phyloP scores from a whole-genome alignment of 768 basidiomycete genomes.

The Dentipellis fragilis region DNA sequence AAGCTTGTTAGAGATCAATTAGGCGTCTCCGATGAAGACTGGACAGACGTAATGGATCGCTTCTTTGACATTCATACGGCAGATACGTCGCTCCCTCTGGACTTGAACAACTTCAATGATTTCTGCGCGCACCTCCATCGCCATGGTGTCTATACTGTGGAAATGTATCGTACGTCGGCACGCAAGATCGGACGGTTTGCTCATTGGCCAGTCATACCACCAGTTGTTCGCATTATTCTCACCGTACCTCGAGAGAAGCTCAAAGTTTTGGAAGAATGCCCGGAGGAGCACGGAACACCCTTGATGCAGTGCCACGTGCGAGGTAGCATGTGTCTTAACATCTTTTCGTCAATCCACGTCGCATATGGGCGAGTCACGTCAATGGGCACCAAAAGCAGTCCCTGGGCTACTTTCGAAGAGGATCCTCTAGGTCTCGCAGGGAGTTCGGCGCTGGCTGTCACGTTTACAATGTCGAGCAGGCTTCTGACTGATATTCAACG shows the following conservation, averaged over 20 bases:
- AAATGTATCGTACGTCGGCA: not conserved
- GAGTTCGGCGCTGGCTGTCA: conserved; percentile 6
- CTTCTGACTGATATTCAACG: conserved; percentile 14
- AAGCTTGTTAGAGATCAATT: conserved; percentile 25
- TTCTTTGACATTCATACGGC: conserved; percentile 15
- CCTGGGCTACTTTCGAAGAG: not conserved
- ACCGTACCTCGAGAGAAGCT: conserved; percentile 25
- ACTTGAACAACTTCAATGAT: not conserved
- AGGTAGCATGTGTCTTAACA: conserved; percentile 13
- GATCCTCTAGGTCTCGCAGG: conserved; percentile 3
- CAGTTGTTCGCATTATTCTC: conserved; percentile 27
- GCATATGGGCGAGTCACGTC: conserved; percentile 14
- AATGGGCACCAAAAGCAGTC: not conserved
- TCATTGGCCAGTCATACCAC: conserved; percentile 22
- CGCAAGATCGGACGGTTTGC: conserved; percentile 2
- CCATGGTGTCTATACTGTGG: not conserved
- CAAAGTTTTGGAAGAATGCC: conserved; percentile 18
- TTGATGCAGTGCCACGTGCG: not conserved
- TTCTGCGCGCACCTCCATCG: not conserved
- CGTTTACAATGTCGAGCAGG: conserved; percentile 18
- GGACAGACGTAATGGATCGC: conserved; percentile 30
- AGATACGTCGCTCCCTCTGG: not conserved
- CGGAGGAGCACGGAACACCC: not conserved
- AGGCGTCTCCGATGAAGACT: conserved; percentile 17
- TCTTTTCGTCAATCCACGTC: conserved; percentile 18